Conservation (phyloP, 2,329 filamentous ascomycete species). For the Aureobasidium mangrovei region DNA sequence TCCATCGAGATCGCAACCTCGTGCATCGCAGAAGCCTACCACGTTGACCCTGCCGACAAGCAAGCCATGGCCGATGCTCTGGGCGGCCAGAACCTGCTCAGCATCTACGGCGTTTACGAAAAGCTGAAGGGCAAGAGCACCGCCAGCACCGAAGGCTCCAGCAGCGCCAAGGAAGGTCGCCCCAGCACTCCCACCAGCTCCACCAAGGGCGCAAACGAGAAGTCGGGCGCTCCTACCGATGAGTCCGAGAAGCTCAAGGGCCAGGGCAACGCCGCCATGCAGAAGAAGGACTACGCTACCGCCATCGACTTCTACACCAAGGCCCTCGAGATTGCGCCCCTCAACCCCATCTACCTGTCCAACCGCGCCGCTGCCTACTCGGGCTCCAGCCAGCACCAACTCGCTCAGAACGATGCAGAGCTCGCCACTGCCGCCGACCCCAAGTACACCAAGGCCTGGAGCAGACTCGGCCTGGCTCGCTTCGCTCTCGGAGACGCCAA, state of each 20-base stretch:
- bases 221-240: constrained; percentile 45
- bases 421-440: constrained; percentile 81
- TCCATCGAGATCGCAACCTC: constrained; percentile 89
- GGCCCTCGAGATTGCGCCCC: constrained; percentile 69
- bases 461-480: constrained; percentile 77
- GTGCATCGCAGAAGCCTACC: constrained; percentile 92
- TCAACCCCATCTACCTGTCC: constrained; percentile 92
- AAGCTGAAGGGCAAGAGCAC: constrained; percentile 67
- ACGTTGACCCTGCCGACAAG: constrained; percentile 76
- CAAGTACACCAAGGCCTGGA: constrained; percentile 96
- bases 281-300: constrained; percentile 74
- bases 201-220: constrained; percentile 36
- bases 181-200: constrained; percentile 28
- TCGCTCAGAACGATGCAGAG: constrained; percentile 80
- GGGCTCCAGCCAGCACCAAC: constrained; percentile 72
- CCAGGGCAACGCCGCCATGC: constrained; percentile 90
- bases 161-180: constrained; percentile 25
- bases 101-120: constrained; percentile 94
- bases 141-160: constrained; percentile 35
- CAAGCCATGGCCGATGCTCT: constrained; percentile 66
- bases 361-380: constrained; percentile 94
- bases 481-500: constrained; percentile 87
- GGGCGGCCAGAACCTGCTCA: constrained; percentile 76
- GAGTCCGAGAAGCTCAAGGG: constrained; percentile 84
- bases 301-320: constrained; percentile 85